Conservation (phyloP, 495 filamentous ascomycete genomes). For the Haplographium delicatum region DNA sequence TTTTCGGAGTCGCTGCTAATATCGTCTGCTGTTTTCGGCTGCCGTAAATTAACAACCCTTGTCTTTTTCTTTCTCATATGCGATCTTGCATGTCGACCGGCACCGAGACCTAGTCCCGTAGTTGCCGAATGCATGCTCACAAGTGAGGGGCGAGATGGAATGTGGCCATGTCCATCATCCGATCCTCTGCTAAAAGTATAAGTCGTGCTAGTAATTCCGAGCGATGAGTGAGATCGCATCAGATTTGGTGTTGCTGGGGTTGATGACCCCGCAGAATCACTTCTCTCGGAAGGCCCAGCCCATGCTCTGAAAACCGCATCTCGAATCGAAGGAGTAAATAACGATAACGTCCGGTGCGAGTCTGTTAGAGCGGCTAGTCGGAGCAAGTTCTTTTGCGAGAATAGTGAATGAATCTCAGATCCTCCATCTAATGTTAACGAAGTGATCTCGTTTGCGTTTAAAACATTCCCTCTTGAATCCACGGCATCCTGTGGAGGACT, state of each 20-base stretch:
- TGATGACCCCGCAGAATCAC: constrained; percentile 52
- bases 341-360: constrained; percentile 78
- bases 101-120: constrained; percentile 59
- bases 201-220: constrained; percentile 53
- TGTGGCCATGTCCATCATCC: constrained; percentile 36
- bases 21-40: constrained; percentile 27
- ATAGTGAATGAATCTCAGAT: constrained; percentile 73
- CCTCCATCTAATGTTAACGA: constrained; percentile 69
- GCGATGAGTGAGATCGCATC: constrained; percentile 55
- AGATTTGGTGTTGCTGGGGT: constrained; percentile 49
- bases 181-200: constrained; percentile 57
- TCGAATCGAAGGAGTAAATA: constrained; percentile 77
- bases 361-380: constrained; percentile 70
- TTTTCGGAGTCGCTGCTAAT: constrained; percentile 39
- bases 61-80: constrained; percentile 77
- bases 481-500: constrained; percentile 74
- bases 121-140: constrained; percentile 43
- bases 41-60: constrained; percentile 86
- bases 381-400: constrained; percentile 85
- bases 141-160: constrained; percentile 43
- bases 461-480: constrained; percentile 66
- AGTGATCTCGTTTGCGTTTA: constrained; percentile 68
- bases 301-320: constrained; percentile 89
- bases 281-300: constrained; percentile 72
- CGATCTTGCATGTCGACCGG: constrained; percentile 58